Evolutionary conservation across 1,284 basidiomycete genomes (phyloP), one percentile per base, ranked within the genome.

Genomic region (Thecaphora frezii): DNA sequence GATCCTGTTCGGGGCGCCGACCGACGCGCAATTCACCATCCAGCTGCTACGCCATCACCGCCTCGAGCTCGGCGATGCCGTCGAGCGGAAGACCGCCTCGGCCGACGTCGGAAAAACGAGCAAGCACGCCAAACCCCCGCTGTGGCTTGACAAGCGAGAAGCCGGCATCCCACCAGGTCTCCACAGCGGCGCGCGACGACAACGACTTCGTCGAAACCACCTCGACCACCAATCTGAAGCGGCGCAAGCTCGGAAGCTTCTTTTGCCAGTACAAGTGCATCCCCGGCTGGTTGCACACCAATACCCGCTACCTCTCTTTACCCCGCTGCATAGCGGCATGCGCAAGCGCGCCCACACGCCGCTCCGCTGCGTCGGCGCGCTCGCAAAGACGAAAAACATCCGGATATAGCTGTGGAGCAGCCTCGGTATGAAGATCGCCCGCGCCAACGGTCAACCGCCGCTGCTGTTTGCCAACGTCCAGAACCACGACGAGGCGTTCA

Each of bases 211-310:
- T 68, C 42, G 58, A 58, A 42, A 58, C 49, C 44, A 51, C 26
- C 46, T 60, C 61, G 26, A 51, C 56, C 8, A 63, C 48, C 16
- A 23, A 7, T 7, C 55, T 61, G 25, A 71, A 63, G 51, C 71
- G 69, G 14, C 54, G 64, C 40, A 77, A 77, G 53, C 54, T 78
- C 2, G 76, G 74, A 38, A 69, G 64, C 53, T 78, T 77, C 60
- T 70, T 77, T 58, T 78, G 76, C 54, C 76, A 77, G 55, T 69
- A 74, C 49, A 67, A 68, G 46, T 72, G 71, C 36, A 54, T 77
- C 5, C 76, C 76, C 5, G 76, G 76, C 23, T 69, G 74, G 21
- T 37, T 78, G 49, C 65, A 72, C 44, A 60, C 77, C 45, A 78
- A 75, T 43, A 67, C 69, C 14, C 52, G 57, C 43, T 63, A 66